Base-by-base conservation (phyloP, 2,329 filamentous ascomycete species). In the Phaeosphaeria sp. region DNA sequence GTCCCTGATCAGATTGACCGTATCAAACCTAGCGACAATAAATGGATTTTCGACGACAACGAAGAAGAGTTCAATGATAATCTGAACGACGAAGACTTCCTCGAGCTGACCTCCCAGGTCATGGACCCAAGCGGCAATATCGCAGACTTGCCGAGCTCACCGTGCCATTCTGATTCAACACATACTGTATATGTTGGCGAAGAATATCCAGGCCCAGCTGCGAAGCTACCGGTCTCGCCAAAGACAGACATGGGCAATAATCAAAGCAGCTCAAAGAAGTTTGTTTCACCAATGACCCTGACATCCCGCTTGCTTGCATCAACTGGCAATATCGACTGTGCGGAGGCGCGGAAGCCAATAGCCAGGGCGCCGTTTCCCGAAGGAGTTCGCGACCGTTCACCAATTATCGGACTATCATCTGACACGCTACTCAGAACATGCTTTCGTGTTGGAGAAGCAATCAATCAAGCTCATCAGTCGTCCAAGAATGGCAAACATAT, bases 361-460 rank as follows among this genome's bases (percentile, higher is more conserved):
- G 77, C 80, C 6, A 81, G 86, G 22, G 76, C 80, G 0, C 70
- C 80, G 0, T 88, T 88, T 60, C 86, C 85, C 7, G 44, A 59
- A 4, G 74, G 77, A 18, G 74, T 85, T 18, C 76, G 76, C 2
- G 83, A 87, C 65, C 80, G 84, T 33, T 86, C 85, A 21, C 80
- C 81, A 2, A 78, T 89, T 5, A 75, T 82, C 15, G 85, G 86
- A 9, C 65, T 87, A 1, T 82, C 82, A 0, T 77, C 82, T 1
- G 70, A 76, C 10, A 75, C 68, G 0, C 57, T 83, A 6, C 76
- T 89, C 13, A 82, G 85, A 11, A 87, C 84, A 0, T 90, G 87
- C 68, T 90, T 91, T 64, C 82, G 87, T 23, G 80, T 89, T 22
- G 85, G 84, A 3, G 87, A 90, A 66, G 83, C 89, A 55, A 71